Conservation (phyloP, 768 basidiomycete species). For the Boletellus ananiceps region DNA sequence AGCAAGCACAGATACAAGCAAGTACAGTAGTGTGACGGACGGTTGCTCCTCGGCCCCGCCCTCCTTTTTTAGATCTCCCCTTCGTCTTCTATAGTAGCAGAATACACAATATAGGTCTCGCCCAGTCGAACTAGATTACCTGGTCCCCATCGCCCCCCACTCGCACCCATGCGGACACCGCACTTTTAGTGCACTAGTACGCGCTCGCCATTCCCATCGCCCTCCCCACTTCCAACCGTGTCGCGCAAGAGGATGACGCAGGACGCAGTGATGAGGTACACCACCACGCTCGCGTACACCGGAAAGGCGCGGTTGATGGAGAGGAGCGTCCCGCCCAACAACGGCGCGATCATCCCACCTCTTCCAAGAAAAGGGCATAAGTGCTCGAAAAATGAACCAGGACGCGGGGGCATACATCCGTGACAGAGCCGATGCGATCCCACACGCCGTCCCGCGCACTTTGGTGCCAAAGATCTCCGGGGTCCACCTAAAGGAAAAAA, state of each 20-base stretch:
- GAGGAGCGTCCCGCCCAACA: constrained; percentile 70
- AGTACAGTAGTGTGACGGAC: too few relatives aligned
- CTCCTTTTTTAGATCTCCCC: too few relatives aligned
- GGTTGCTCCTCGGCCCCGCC: too few relatives aligned
- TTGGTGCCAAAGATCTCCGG: constrained; percentile 83
- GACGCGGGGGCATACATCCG: constrained; percentile 56
- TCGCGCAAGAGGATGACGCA: constrained; percentile 61
- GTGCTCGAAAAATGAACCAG: background rate
- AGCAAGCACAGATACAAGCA: too few relatives aligned
- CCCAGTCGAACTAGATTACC: background rate
- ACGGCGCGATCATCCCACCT: constrained; percentile 85
- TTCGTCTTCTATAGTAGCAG: too few relatives aligned
- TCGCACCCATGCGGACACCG: background rate
- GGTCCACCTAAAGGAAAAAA: constrained; percentile 49
- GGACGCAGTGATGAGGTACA: constrained; percentile 58
- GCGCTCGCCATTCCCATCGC: constrained; percentile 7
- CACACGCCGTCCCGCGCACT: constrained; percentile 85
- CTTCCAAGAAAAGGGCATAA: constrained; percentile 35
- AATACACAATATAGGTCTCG: background rate
- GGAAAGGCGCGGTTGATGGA: constrained; percentile 65
- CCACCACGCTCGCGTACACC: constrained; percentile 66
- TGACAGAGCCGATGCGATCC: constrained; percentile 81
- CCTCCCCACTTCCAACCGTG: constrained; percentile 33
- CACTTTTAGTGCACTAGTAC: constrained; percentile 16
- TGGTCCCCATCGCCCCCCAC: too few relatives aligned